Evolutionary conservation across 768 basidiomycete genomes (phyloP).

Genomic region (Mycena olivaceomarginata): DNA sequence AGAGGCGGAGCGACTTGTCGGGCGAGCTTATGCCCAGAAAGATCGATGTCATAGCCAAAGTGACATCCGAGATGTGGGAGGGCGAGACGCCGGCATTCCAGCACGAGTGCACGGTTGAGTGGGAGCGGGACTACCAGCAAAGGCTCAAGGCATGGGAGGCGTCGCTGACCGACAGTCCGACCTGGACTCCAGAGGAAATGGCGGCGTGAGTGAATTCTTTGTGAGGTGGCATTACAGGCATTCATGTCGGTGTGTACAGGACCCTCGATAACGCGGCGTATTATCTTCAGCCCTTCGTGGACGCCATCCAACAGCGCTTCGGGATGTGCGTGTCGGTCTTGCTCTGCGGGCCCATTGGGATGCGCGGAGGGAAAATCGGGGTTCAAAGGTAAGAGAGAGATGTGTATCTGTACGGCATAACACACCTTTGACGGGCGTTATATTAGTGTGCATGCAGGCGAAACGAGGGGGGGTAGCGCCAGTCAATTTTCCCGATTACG

Average conservation of each 20-base stretch:
- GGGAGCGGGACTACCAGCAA: background rate
- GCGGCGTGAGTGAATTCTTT: background rate
- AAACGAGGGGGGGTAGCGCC: background rate
- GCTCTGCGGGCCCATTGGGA: background rate
- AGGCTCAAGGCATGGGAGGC: background rate
- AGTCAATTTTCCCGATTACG: background rate
- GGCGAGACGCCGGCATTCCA: no score
- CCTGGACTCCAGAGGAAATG: background rate
- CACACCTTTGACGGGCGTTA: no score
- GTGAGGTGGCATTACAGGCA: background rate
- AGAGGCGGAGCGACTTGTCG: no score
- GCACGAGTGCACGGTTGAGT: no score
- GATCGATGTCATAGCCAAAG: no score
- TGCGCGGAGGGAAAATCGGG: background rate
- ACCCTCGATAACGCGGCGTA: background rate
- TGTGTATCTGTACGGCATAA: no score
- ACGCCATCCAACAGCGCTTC: slow-evolving; percentile 5
- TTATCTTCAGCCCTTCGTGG: slow-evolving; percentile 2
- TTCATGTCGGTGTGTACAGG: background rate
- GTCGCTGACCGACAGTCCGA: background rate
- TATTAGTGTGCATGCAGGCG: background rate
- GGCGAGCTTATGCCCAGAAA: no score
- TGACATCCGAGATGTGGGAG: no score
- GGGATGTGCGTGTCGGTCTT: background rate
- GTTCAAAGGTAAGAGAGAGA: background rate